These are phyloP conservation scores for Stipa capillata DNA, from an alignment of 176 grass and related monocot genomes.

Conservation along the genomic window DNA sequence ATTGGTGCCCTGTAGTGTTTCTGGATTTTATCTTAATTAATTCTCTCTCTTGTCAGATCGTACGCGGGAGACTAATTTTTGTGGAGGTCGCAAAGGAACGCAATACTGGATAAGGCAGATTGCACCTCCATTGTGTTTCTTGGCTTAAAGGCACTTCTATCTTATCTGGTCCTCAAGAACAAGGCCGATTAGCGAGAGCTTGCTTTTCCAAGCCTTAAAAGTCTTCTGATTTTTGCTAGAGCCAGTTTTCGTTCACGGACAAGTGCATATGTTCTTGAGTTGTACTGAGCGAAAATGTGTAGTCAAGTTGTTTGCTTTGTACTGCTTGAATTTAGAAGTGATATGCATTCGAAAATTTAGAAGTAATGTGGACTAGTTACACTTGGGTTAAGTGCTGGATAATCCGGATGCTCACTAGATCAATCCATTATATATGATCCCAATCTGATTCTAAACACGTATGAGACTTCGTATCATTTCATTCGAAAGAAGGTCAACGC, in stretches of 20 bases:
- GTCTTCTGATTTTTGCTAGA: background rate
- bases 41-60: conserved; percentile 12
- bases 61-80: conserved; percentile 39
- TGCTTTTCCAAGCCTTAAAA: background rate
- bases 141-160: background rate
- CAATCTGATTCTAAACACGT: too few species aligned
- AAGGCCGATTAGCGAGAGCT: background rate
- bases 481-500: too few species aligned
- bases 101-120: background rate
- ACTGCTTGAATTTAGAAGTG: too few species aligned
- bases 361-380: background rate
- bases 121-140: background rate
- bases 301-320: background rate
- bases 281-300: background rate
- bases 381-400: background rate
- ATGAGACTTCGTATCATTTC: too few species aligned
- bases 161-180: background rate
- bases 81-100: conserved; percentile 34
- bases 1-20: background rate
- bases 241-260: background rate
- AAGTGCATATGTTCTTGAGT: background rate
- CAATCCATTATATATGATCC: too few species aligned
- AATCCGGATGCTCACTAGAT: background rate
- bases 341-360: too few species aligned
- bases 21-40: background rate